Evolutionary conservation across 1,284 basidiomycete species (phyloP).

Genomic region (Malassezia globosa): DNA sequence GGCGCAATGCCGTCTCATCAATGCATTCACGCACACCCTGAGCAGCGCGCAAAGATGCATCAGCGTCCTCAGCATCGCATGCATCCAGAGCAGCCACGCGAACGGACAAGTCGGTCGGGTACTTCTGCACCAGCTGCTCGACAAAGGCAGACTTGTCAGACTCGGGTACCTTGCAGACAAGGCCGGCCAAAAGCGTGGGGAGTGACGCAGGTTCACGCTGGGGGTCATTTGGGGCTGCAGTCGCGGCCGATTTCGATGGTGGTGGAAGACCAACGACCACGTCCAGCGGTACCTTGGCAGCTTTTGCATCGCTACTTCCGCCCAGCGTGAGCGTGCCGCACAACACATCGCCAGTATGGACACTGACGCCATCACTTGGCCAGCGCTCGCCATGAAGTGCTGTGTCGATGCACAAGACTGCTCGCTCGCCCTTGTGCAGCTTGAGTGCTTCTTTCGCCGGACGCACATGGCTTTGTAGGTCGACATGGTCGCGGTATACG

Average conservation of each 20-base stretch:
- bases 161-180: conserved; percentile 43
- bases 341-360: conserved; percentile 41
- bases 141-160: conserved; percentile 39
- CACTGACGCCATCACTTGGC: conserved; percentile 45
- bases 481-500: conserved; percentile 44
- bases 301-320: too few species aligned
- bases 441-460: conserved; percentile 30
- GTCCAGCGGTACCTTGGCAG: conserved; percentile 30
- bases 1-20: conserved; percentile 36
- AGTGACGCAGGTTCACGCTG: conserved; percentile 14
- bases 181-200: conserved; percentile 38
- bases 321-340: conserved; percentile 40
- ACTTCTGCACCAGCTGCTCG: conserved; percentile 33
- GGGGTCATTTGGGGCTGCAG: conserved; percentile 12
- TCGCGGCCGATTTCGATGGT: conserved; percentile 30
- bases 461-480: conserved; percentile 25
- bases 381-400: conserved; percentile 40
- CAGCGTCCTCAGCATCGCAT: conserved; percentile 20
- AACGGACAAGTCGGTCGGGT: conserved; percentile 39
- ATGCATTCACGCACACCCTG: conserved; percentile 29
- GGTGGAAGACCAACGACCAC: conserved; percentile 42
- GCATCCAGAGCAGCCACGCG: conserved; percentile 39
- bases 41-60: conserved; percentile 27
- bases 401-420: conserved; percentile 36
- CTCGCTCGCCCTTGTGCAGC: conserved; percentile 40